Base-by-base conservation (phyloP, 2,329 filamentous ascomycete genomes). In the Cercospora janseana region DNA sequence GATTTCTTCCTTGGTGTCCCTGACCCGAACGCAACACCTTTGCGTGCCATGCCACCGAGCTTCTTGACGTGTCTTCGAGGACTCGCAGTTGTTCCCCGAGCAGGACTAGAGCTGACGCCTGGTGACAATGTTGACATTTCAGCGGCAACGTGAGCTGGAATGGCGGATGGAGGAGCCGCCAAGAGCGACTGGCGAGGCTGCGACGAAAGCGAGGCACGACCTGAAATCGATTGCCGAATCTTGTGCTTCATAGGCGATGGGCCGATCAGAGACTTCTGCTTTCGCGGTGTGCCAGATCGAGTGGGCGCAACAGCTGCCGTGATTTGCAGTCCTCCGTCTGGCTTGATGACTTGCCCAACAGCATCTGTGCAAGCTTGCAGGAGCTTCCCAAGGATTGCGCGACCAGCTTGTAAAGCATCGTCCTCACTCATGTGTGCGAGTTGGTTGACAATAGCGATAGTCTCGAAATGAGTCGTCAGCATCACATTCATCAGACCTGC, bases 381-480 rank as follows among this genome's bases (percentile, higher is more conserved):
- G 50, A 98, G 79, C 52, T 87, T 85, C 51, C 81, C 79, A 43
- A 98, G 83, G 38, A 91, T 83, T 16, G 76, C 77, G 66, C 86
- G 89, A 20, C 91, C 93, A 49, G 87, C 84, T 12, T 85, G 76
- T 2, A 96, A 79, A 1, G 92, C 93, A 55, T 94, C 86, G 26
- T 86, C 82, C 66, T 95, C 88, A 51, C 79, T 85, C 83, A 97
- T 89, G 27, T 80, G 76, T 60, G 92, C 80, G 18, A 93, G 88
- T 58, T 88, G 87, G 47, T 86, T 83, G 46, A 98, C 80, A 0
- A 90, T 88, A 4, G 88, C 77, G 54, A 97, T 80, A 2, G 91
- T 92, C 63, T 96, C 91, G 60, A 98, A 95, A 63, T 97, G 92
- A 9, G 92, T 88, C 46, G 87, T 85, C 8, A 97, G 79, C 47